These are phyloP conservation scores for Plasmodium adleri DNA, from an alignment of 169 alveolate genomes.

Conservation along the genomic window DNA sequence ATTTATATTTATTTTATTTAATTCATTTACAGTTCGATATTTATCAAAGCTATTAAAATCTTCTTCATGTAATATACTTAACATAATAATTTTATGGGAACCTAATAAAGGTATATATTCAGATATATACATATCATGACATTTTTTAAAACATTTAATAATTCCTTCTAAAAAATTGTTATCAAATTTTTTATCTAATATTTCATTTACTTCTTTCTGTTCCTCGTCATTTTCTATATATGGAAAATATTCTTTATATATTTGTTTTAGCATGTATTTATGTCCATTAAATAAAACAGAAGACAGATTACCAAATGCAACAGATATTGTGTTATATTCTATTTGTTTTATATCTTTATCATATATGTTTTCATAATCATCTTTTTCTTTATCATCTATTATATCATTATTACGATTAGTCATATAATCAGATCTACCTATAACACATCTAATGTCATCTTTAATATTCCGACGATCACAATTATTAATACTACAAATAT, in stretches of 20 bases:
- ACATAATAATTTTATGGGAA: neutral
- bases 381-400: neutral
- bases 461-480: conserved; percentile 27
- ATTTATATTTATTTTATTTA: conserved; percentile 17
- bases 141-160: conserved; percentile 18
- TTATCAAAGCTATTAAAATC: conserved; percentile 44
- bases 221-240: neutral
- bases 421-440: conserved; percentile 74
- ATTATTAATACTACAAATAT: neutral
- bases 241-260: conserved; percentile 62
- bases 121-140: conserved; percentile 19
- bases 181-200: conserved; percentile 37
- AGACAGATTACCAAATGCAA: conserved; percentile 64
- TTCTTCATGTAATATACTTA: conserved; percentile 16
- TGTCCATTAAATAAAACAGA: conserved; percentile 46
- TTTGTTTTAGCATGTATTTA: conserved; percentile 39
- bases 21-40: conserved; percentile 18
- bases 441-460: conserved; percentile 61
- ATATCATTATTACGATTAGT: neutral
- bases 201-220: conserved; percentile 12
- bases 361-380: neutral
- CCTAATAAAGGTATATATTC: neutral
- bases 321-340: conserved; percentile 72
- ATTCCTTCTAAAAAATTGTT: conserved; percentile 50
- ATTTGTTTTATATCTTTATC: conserved; percentile 41